Conservation (phyloP, 768 basidiomycete genomes). For the Trametes gibbosa region DNA sequence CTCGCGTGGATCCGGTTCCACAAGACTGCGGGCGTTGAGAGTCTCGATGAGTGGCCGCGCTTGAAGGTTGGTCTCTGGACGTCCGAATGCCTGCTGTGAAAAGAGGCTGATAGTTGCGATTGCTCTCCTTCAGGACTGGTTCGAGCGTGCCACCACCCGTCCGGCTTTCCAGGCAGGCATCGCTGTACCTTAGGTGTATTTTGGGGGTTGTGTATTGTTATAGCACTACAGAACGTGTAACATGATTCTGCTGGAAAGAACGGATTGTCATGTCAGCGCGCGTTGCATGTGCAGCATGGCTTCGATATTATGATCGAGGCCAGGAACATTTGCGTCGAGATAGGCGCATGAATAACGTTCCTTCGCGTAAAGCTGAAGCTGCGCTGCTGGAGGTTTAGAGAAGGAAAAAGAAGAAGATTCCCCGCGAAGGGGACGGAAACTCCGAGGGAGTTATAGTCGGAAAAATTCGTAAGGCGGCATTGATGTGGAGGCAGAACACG, state of each 20-base stretch:
- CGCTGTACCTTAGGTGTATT: not conserved
- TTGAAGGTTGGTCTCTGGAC: conserved; percentile 42
- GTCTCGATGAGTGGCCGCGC: conserved; percentile 60
- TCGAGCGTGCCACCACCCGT: conserved; percentile 29
- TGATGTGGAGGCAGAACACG: conserved; percentile 49
- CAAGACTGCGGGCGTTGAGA: conserved; percentile 47
- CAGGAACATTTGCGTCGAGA: too few relatives aligned
- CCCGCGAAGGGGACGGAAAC: conserved; percentile 11
- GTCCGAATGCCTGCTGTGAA: not conserved
- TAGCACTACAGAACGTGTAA: not conserved
- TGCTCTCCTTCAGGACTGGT: conserved; percentile 40
- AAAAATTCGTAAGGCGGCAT: conserved; percentile 58
- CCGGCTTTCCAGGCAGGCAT: conserved; percentile 20
- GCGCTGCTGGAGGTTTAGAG: not conserved
- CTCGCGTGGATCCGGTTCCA: conserved; percentile 61
- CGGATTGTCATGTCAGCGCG: too few relatives aligned
- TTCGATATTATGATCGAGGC: too few relatives aligned
- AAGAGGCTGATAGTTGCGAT: not conserved
- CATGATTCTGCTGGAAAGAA: too few relatives aligned
- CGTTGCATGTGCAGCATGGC: too few relatives aligned
- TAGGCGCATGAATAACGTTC: too few relatives aligned
- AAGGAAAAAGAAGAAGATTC: conserved; percentile 10
- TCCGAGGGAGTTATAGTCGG: conserved; percentile 40
- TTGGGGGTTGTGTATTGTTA: not conserved
- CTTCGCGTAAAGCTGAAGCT: too few relatives aligned